Evolutionary conservation across 225 moss, liverwort and hornwort species (phyloP), one percentile per base, ranked within the genome.

Genomic region (Asterella californica): DNA sequence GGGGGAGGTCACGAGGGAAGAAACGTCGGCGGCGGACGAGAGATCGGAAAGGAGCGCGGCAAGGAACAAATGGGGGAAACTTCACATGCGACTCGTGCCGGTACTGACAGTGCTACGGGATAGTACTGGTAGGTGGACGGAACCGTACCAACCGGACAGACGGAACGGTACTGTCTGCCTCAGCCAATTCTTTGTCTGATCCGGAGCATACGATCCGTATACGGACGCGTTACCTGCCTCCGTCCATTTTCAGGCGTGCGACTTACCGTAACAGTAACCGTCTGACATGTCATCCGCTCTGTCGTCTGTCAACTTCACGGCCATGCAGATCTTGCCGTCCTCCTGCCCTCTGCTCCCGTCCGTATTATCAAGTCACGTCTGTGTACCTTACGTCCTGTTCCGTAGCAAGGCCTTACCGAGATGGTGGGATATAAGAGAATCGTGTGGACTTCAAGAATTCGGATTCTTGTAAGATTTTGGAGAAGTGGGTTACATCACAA

Each of bases 121-220:
- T 27, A 76, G 76, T 76, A 76, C 76, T 32, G 76, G 57, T 76
- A 38, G 76, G 76, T 76, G 76, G 61, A 76, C 55, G 76, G 76
- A 76, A 59, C 76, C 76, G 76, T 76, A 76, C 76, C 60, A 76
- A 62, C 76, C 76, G 76, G 76, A 76, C 76, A 38, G 76, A 59
- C 76, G 59, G 76, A 76, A 62, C 42, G 59, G 76, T 76, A 76
- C 76, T 42, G 17, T 36, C 18, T 42, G 60, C 61, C 52, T 10
- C 50, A 48, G 38, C 25, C 30, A 14, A 14, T 19, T 53, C 45
- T 37, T 47, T 21, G 10, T 19, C 47, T 72, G 47, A 45, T 53
- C 74, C 52, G 50, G 74, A 50, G 74, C 52, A 74, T 74, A 74
- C 74, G 74, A 53, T 74, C 53, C 74, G 74, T 74, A 74, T 74